phyloP scores from a whole-genome alignment of 2,329 filamentous ascomycete species.

The Aspergillus terreus region DNA sequence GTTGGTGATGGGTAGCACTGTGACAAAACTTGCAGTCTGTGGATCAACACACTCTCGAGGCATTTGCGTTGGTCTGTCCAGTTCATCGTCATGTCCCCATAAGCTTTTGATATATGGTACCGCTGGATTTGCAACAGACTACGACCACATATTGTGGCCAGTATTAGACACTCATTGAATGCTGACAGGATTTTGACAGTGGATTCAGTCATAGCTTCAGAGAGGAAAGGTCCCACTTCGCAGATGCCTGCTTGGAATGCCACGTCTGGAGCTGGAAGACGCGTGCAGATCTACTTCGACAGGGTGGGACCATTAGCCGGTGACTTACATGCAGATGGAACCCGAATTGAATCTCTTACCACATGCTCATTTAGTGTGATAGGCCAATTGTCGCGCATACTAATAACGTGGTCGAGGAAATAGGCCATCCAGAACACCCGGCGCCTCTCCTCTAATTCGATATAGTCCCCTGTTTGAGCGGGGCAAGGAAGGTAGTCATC shows the following conservation, averaged over 20 bases:
- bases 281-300: conserved; percentile 26
- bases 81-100: conserved; percentile 12
- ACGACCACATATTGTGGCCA: conserved; percentile 25
- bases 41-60: conserved; percentile 14
- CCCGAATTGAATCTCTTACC: conserved; percentile 8
- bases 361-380: conserved; percentile 30
- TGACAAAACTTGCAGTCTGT: conserved; percentile 13
- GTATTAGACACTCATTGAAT: conserved; percentile 29
- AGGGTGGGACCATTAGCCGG: neutral
- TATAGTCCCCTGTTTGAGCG: neutral
- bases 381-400: conserved; percentile 27
- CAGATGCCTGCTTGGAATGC: conserved; percentile 1
- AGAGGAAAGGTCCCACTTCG: conserved; percentile 22
- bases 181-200: conserved; percentile 15
- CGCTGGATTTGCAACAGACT: conserved; percentile 15
- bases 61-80: conserved; percentile 14
- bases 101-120: conserved; percentile 12
- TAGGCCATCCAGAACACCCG: conserved; percentile 39
- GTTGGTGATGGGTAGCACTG: conserved; percentile 13
- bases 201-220: conserved; percentile 23
- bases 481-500: neutral
- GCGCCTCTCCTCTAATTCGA: conserved; percentile 31
- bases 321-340: neutral
- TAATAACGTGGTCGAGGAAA: conserved; percentile 32
- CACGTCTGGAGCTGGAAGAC: conserved; percentile 22